phyloP scores from a whole-genome alignment of 495 filamentous ascomycete species.

The Penicillium canescens region DNA sequence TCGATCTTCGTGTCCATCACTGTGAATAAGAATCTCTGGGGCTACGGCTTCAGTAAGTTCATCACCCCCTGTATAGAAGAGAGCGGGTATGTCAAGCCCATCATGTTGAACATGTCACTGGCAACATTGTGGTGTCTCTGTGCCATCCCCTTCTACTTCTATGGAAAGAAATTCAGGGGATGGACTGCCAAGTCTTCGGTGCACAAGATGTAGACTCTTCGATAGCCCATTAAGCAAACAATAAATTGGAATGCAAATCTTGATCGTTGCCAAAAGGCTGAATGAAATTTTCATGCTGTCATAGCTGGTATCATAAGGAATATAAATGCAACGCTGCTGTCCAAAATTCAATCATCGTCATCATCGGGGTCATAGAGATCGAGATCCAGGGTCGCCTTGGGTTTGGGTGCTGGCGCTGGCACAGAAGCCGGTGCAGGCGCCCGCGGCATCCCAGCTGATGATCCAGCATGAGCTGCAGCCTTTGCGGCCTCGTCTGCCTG shows the following conservation, averaged over 20 bases:
- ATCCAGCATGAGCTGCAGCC: slow-evolving; percentile 37
- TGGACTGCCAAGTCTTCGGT: slow-evolving; percentile 56
- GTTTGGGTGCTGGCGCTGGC: slow-evolving; percentile 37
- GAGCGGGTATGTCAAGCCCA: slow-evolving; percentile 41
- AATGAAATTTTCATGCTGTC: background rate
- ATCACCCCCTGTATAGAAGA: slow-evolving; percentile 41
- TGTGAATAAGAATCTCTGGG: slow-evolving; percentile 61
- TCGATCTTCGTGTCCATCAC: slow-evolving; percentile 63
- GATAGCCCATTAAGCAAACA: no score
- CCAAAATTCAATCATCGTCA: slow-evolving; percentile 35
- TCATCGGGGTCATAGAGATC: slow-evolving; percentile 51
- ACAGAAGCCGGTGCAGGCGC: slow-evolving; percentile 22
- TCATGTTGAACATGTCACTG: slow-evolving; percentile 57
- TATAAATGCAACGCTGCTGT: slow-evolving; percentile 7
- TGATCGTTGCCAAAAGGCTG: background rate
- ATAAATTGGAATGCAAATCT: background rate
- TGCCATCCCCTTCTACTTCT: slow-evolving; percentile 55
- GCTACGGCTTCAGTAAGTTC: slow-evolving; percentile 53
- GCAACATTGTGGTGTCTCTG: slow-evolving; percentile 52
- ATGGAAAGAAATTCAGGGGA: slow-evolving; percentile 56
- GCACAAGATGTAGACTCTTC: slow-evolving; percentile 47
- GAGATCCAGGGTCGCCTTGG: slow-evolving; percentile 42
- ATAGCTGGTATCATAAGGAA: slow-evolving; percentile 21
- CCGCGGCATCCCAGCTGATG: slow-evolving; percentile 21
- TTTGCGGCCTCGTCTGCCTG: slow-evolving; percentile 38